Evolutionary conservation across 2,329 filamentous ascomycete genomes (phyloP).

Genomic region (Calonectria honghensis): DNA sequence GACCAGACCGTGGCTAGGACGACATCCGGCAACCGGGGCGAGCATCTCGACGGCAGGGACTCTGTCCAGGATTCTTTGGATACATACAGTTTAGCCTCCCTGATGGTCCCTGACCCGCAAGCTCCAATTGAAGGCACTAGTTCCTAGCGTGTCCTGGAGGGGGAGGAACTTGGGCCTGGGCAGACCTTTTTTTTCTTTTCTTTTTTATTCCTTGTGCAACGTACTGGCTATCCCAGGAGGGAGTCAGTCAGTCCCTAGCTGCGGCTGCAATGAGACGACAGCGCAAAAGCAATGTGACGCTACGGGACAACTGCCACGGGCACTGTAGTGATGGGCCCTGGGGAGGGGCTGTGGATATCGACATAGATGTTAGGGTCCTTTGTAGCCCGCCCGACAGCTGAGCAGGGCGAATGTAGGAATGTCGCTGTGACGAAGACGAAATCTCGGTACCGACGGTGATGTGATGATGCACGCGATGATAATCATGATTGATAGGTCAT

Average conservation of each 20-base stretch:
- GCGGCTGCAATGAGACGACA: conserved; percentile 13
- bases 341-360: conserved; percentile 21
- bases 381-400: conserved; percentile 14
- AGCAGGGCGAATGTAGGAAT: background rate
- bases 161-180: conserved; percentile 32
- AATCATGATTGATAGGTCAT: conserved; percentile 26
- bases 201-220: background rate
- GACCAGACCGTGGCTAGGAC: conserved; percentile 27
- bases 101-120: conserved; percentile 42
- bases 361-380: conserved; percentile 18
- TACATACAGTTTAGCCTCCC: conserved; percentile 32
- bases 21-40: conserved; percentile 38
- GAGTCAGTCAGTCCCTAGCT: conserved; percentile 7
- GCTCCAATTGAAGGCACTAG: conserved; percentile 39
- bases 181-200: background rate
- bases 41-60: conserved; percentile 47
- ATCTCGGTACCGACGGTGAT: conserved; percentile 31
- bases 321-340: conserved; percentile 9
- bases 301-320: conserved; percentile 25
- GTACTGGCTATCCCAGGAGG: background rate
- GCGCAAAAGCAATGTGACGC: conserved; percentile 39
- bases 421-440: background rate
- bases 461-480: conserved; percentile 40
- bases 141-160: conserved; percentile 47
- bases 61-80: conserved; percentile 40